Percentiles rank a stretch among this genome's conserved stretches.
These are phyloP conservation scores for Aquilaria agallochum DNA, from an alignment of 441 rosid genomes.

Conservation along the genomic window DNA sequence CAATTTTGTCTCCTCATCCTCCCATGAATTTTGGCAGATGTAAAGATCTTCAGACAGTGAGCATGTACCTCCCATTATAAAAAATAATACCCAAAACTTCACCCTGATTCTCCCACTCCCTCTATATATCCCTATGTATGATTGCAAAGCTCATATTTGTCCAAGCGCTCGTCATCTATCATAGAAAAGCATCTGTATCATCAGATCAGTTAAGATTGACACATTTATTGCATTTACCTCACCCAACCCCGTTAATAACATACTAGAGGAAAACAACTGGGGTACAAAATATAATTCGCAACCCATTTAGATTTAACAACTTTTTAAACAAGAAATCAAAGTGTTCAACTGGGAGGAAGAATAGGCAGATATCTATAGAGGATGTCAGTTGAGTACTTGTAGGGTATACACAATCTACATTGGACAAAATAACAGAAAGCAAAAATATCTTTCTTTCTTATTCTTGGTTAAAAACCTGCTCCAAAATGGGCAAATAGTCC, in stretches of 20 bases:
- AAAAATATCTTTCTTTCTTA: too few species aligned
- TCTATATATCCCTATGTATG: conserved; percentile 87
- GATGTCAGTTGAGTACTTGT: too few species aligned
- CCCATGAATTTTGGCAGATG: conserved; percentile 55
- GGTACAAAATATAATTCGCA: too few species aligned
- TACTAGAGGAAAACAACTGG: too few species aligned
- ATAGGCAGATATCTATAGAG: too few species aligned
- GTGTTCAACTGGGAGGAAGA: too few species aligned
- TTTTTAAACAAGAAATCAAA: too few species aligned
- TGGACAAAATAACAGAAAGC: too few species aligned
- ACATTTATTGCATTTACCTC: conserved; percentile 62
- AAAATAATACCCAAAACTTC: conserved; percentile 63
- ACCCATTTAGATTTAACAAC: too few species aligned
- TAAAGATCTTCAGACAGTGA: conserved; percentile 61
- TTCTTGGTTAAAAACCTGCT: too few species aligned
- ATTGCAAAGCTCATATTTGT: conserved; percentile 93
- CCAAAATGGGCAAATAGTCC: too few species aligned
- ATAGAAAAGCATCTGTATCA: conserved; percentile 96
- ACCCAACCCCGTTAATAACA: conserved; percentile 31
- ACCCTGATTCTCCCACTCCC: conserved; percentile 89
- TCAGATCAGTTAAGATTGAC: conserved; percentile 59
- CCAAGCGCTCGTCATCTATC: conserved; percentile 99
- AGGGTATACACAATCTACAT: too few species aligned
- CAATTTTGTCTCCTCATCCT: conserved; percentile 57
- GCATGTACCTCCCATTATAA: conserved; percentile 71